Evolutionary conservation across 768 basidiomycete genomes (phyloP).

Genomic region (Lanmaoa rubissima): DNA sequence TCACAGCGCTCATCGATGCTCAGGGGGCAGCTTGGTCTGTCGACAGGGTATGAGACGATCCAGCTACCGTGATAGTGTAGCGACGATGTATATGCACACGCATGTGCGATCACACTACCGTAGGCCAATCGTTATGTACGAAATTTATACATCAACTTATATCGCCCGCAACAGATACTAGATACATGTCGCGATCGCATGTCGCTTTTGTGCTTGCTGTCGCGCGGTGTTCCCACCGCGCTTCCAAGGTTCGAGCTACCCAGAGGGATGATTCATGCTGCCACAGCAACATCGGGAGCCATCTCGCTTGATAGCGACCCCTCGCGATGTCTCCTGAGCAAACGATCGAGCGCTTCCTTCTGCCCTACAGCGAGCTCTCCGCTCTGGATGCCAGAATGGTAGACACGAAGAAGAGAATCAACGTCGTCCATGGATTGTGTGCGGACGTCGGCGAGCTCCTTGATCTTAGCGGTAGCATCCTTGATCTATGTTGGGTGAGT

Average conservation of each 20-base stretch:
- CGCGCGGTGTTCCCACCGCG: background rate
- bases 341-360: conserved; percentile 83
- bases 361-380: conserved; percentile 95
- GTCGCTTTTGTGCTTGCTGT: conserved; percentile 21
- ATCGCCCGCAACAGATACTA: conserved; percentile 7
- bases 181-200: conserved; percentile 14
- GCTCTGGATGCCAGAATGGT: conserved; percentile 90
- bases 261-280: conserved; percentile 8
- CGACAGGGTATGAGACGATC: background rate
- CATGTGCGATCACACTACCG: background rate
- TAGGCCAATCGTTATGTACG: background rate
- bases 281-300: background rate
- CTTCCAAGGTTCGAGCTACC: background rate
- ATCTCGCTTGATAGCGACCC: conserved; percentile 9
- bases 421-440: conserved; percentile 99
- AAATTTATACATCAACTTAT: conserved; percentile 3
- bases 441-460: conserved; percentile 97
- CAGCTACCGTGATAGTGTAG: background rate
- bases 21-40: background rate
- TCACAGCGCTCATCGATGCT: background rate
- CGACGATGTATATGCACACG: background rate
- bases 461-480: conserved; percentile 98
- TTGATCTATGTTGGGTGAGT: conserved; percentile 59
- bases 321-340: conserved; percentile 76
- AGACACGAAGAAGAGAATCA: conserved; percentile 92